phyloP scores from a whole-genome alignment of 768 basidiomycete genomes.

The Kwoniella dendrophila region DNA sequence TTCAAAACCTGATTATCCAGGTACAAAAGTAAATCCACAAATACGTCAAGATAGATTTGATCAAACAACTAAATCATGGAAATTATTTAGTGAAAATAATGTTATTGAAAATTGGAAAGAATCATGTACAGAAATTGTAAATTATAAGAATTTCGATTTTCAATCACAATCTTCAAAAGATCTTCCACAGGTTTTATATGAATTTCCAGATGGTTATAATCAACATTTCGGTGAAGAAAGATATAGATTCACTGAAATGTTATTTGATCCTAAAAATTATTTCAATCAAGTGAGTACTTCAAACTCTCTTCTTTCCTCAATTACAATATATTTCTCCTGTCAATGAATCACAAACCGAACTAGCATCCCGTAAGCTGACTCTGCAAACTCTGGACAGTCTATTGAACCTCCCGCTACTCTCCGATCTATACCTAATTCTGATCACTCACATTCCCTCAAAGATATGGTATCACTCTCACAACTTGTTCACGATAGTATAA shows the following conservation, averaged over 20 bases:
- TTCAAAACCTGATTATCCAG: slow-evolving; percentile 71
- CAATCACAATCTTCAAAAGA: slow-evolving; percentile 34
- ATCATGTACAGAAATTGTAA: slow-evolving; percentile 73
- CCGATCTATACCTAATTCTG: slow-evolving; percentile 46
- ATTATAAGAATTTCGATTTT: slow-evolving; percentile 42
- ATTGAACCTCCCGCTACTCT: slow-evolving; percentile 47
- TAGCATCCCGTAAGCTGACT: too few relatives aligned
- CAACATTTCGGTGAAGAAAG: slow-evolving; percentile 79
- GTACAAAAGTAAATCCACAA: slow-evolving; percentile 64
- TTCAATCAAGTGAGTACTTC: slow-evolving; percentile 48
- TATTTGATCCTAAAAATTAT: slow-evolving; percentile 69
- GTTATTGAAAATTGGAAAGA: slow-evolving; percentile 96
- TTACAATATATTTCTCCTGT: too few relatives aligned
- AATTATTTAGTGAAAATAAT: slow-evolving; percentile 71
- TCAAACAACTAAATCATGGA: slow-evolving; percentile 80
- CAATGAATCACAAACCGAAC: too few relatives aligned
- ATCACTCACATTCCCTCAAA: slow-evolving; percentile 56
- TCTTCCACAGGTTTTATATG: slow-evolving; percentile 62
- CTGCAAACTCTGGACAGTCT: slow-evolving; percentile 35
- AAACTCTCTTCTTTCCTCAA: too few relatives aligned
- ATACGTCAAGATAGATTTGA: slow-evolving; percentile 74
- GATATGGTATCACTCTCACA: slow-evolving; percentile 62
- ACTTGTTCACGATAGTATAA: slow-evolving; percentile 75
- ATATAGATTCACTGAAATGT: slow-evolving; percentile 80
- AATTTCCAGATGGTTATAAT: slow-evolving; percentile 94